phyloP scores from a whole-genome alignment of 2,329 filamentous ascomycete genomes.

The Clonostachys chloroleuca region DNA sequence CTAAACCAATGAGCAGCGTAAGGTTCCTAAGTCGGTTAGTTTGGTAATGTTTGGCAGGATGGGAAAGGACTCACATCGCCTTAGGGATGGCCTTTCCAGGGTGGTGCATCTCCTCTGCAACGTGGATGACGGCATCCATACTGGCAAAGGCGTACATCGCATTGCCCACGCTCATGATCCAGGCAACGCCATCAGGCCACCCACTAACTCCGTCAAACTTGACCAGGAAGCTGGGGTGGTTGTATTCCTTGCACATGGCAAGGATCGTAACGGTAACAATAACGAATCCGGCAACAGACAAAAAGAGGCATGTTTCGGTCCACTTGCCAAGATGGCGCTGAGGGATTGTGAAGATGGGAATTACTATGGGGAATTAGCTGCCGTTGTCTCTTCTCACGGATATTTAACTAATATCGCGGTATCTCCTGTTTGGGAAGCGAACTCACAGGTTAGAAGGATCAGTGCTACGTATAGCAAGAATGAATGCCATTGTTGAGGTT shows the following conservation, averaged over 20 bases:
- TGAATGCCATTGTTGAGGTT: slow-evolving; percentile 8
- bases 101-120: slow-evolving; percentile 8
- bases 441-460: slow-evolving; percentile 7
- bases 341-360: slow-evolving; percentile 10
- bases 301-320: slow-evolving; percentile 3
- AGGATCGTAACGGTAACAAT: background rate
- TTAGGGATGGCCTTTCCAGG: slow-evolving; percentile 6
- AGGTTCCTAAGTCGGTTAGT: slow-evolving; percentile 1
- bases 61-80: slow-evolving; percentile 4
- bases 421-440: no score
- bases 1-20: slow-evolving; percentile 16
- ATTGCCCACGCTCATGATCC: slow-evolving; percentile 9
- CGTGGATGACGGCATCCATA: slow-evolving; percentile 7
- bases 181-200: slow-evolving; percentile 8
- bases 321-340: slow-evolving; percentile 8
- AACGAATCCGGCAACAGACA: slow-evolving; percentile 7
- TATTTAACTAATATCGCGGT: no score
- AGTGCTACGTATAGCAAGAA: slow-evolving; percentile 9
- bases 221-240: slow-evolving; percentile 4
- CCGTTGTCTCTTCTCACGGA: no score
- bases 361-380: slow-evolving; percentile 2
- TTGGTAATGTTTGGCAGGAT: background rate
- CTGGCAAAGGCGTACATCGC: slow-evolving; percentile 10
- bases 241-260: slow-evolving; percentile 7
- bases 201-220: slow-evolving; percentile 4